Evolutionary conservation across 2,329 filamentous ascomycete species (phyloP).

Genomic region (Ophiosphaerella korrae): DNA sequence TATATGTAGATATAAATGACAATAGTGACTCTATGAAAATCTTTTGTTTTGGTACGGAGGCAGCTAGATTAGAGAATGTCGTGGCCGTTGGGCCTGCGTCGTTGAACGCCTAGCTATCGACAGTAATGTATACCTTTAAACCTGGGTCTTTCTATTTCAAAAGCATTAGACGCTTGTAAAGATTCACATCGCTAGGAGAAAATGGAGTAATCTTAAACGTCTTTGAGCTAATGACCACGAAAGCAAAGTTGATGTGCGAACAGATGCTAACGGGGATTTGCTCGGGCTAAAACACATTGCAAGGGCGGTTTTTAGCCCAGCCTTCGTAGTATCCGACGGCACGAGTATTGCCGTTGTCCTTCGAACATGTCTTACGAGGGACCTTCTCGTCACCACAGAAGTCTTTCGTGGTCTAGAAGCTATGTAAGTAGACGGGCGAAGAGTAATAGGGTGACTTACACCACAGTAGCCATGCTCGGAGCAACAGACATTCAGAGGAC

Average conservation of each 20-base stretch:
- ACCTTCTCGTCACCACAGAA: constrained; percentile 4
- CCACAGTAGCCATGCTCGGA: neutral
- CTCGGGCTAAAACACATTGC: constrained; percentile 5
- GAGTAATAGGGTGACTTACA: neutral
- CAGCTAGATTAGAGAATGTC: constrained; percentile 35
- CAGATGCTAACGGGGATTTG: constrained; percentile 3
- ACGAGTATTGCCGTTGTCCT: constrained; percentile 2
- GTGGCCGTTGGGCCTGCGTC: constrained; percentile 38
- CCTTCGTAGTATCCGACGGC: constrained; percentile 17
- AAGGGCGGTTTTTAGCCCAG: constrained; percentile 4
- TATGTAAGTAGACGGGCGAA: neutral
- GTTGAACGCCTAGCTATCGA: constrained; percentile 51
- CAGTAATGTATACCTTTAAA: constrained; percentile 43
- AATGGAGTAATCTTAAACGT: constrained; percentile 7
- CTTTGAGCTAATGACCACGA: constrained; percentile 11
- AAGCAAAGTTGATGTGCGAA: constrained; percentile 17
- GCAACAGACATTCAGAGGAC: constrained; percentile 5
- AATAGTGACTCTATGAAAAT: constrained; percentile 46
- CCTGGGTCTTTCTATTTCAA: constrained; percentile 38
- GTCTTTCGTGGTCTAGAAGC: neutral
- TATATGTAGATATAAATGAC: constrained; percentile 48
- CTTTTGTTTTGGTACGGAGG: constrained; percentile 12
- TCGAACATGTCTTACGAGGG: neutral
- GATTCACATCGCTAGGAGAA: neutral
- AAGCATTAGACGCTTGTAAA: neutral